These are phyloP conservation scores for Dothistroma septosporum DNA, from an alignment of 2,329 filamentous ascomycete species.

Conservation along the genomic window DNA sequence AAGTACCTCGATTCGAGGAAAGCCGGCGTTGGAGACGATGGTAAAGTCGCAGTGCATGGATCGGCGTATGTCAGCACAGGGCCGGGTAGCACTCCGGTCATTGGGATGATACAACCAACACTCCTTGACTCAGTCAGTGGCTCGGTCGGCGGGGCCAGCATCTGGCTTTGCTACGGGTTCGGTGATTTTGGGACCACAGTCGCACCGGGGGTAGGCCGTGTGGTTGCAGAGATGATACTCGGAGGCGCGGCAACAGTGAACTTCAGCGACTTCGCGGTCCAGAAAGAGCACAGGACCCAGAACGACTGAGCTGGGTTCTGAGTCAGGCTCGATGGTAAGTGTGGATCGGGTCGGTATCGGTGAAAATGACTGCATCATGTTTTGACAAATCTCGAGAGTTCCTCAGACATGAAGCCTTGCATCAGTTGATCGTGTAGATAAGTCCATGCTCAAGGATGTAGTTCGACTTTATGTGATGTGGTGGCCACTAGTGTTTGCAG, in stretches of 20 bases:
- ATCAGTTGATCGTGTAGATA: background rate
- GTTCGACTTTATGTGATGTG: background rate
- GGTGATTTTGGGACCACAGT: slow-evolving; percentile 23
- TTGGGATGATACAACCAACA: slow-evolving; percentile 13
- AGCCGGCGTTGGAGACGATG: background rate
- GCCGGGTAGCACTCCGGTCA: slow-evolving; percentile 12
- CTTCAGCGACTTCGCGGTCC: background rate
- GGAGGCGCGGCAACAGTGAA: background rate
- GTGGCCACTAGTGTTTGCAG: background rate
- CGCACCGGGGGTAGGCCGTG: slow-evolving; percentile 16
- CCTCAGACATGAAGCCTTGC: too few species aligned
- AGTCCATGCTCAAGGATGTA: background rate
- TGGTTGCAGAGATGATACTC: slow-evolving; percentile 1
- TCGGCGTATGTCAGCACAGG: slow-evolving; percentile 13
- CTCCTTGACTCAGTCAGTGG: background rate
- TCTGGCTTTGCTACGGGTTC: slow-evolving; percentile 26
- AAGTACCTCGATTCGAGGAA: background rate
- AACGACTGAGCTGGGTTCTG: background rate
- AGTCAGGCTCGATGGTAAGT: too few species aligned
- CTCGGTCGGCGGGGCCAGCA: background rate
- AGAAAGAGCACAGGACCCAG: background rate
- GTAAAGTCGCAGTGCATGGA: background rate
- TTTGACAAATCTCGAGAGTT: background rate
- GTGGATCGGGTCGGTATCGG: too few species aligned
- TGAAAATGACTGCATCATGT: background rate